These are phyloP conservation scores for Stentor coeruleus DNA, from an alignment of 73 alveolate genomes.

Conservation along the genomic window DNA sequence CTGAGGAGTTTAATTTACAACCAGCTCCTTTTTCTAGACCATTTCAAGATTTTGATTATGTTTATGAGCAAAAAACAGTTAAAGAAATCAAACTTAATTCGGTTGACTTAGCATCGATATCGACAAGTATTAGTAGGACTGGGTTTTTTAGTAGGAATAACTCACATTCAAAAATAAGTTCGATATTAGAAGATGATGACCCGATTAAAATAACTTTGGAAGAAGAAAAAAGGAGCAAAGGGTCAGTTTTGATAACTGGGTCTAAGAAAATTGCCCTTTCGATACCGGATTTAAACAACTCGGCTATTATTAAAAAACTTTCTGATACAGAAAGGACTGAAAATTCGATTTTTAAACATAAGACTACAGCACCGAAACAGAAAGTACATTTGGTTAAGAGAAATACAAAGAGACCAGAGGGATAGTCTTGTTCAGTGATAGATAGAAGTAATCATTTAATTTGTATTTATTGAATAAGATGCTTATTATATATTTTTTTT, in stretches of 20 bases:
- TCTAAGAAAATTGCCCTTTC: not conserved
- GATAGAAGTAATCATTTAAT: too few species aligned
- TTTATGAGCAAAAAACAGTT: not conserved
- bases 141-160: not conserved
- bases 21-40: not conserved
- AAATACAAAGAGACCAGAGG: too few species aligned
- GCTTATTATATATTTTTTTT: too few species aligned
- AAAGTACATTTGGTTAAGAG: constrained; percentile 6
- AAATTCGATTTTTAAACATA: not conserved
- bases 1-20: not conserved
- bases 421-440: too few species aligned
- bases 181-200: not conserved
- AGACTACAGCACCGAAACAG: not conserved
- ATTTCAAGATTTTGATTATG: not conserved
- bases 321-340: not conserved
- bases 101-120: not conserved
- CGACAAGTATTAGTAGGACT: not conserved
- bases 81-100: not conserved
- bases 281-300: not conserved
- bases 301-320: too few species aligned
- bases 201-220: not conserved
- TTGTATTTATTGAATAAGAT: too few species aligned
- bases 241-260: not conserved
- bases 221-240: not conserved
- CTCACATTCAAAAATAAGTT: not conserved